A percentile compares a stretch with the other conserved stretches of the same genome.
Conservation (phyloP, 2,329 filamentous ascomycete genomes). For the Xylariaceae sp. region DNA sequence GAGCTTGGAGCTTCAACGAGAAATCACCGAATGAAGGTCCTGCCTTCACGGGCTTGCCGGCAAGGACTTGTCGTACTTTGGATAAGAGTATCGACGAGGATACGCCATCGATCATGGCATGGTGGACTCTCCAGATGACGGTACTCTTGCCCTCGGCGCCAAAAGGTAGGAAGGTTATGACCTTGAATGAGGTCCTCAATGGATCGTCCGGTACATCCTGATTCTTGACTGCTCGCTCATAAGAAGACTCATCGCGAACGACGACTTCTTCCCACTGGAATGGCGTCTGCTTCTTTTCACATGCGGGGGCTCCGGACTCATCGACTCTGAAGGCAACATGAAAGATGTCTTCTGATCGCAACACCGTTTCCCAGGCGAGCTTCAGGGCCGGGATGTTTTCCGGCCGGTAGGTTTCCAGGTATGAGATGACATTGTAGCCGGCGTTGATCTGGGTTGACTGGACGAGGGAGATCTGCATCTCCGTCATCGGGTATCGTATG, state of each 20-base stretch:
- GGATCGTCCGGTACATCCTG: background rate
- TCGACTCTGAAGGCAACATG: background rate
- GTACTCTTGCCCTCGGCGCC: background rate
- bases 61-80: background rate
- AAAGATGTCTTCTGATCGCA: background rate
- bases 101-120: constrained; percentile 9
- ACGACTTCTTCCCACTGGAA: background rate
- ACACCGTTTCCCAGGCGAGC: background rate
- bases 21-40: background rate
- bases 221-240: background rate
- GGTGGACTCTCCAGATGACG: constrained; percentile 9
- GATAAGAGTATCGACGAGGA: background rate
- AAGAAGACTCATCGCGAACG: background rate
- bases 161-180: background rate
- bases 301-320: background rate
- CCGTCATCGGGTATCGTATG: background rate
- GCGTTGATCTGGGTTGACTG: background rate
- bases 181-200: background rate
- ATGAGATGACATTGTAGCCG: background rate
- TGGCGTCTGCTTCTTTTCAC: background rate
- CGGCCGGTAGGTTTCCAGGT: background rate
- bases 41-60: background rate
- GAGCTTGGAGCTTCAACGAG: background rate
- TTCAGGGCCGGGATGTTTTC: background rate
- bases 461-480: background rate